Conservation (phyloP, 345 rosid species). For the Pistacia vera region DNA sequence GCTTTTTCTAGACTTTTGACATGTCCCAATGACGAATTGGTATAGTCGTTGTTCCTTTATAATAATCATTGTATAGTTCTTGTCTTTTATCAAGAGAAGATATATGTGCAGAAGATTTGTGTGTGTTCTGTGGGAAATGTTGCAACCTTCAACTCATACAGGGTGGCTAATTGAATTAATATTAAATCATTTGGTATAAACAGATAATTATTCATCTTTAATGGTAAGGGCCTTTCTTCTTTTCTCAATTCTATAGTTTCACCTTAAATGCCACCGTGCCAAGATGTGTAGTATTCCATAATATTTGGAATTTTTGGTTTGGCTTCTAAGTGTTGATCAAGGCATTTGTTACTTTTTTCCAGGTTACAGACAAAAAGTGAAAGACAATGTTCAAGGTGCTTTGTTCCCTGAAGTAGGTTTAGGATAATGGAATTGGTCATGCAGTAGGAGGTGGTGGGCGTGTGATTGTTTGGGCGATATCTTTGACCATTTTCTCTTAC, state of each 20-base stretch:
- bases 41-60: not conserved
- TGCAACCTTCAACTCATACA: not conserved
- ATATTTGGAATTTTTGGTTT: not conserved
- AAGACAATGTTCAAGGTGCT: constrained; percentile 82
- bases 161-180: not conserved
- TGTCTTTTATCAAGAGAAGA: not conserved
- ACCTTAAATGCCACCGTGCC: not conserved
- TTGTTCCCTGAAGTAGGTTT: constrained; percentile 91
- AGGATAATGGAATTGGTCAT: constrained; percentile 63
- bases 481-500: constrained; percentile 83
- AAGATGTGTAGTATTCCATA: not conserved
- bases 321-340: not conserved
- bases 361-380: constrained; percentile 77
- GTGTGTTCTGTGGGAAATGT: not conserved
- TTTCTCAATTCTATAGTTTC: not conserved
- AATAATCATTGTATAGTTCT: not conserved
- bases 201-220: not conserved
- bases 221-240: not conserved
- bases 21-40: not conserved
- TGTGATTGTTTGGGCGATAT: constrained; percentile 85
- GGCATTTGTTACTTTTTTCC: constrained; percentile 22
- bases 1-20: no score
- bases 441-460: constrained; percentile 93
- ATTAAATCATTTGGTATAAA: not conserved
- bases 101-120: not conserved